phyloP scores from a whole-genome alignment of 176 grass and related monocot species.

The Eragrostis nindensis region DNA sequence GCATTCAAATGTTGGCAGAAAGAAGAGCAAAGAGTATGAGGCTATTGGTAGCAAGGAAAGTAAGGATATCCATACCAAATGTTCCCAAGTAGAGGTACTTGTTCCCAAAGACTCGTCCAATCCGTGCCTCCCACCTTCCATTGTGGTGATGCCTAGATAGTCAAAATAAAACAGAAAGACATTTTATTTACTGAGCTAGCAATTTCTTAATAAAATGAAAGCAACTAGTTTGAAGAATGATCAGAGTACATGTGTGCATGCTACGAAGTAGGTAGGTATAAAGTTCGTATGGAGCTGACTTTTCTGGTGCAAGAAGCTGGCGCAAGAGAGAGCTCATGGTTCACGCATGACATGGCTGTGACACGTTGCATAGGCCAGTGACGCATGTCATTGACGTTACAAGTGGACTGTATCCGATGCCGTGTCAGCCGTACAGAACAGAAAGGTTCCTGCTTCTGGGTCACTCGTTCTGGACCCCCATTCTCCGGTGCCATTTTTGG shows the following conservation, averaged over 20 bases:
- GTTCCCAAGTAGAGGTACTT: slow-evolving; percentile 97
- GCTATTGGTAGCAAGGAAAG: background rate
- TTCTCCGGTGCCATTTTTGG: slow-evolving; percentile 14
- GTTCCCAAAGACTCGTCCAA: slow-evolving; percentile 78
- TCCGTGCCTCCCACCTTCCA: slow-evolving; percentile 91
- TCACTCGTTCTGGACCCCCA: slow-evolving; percentile 22
- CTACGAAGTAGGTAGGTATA: background rate
- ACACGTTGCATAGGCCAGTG: slow-evolving; percentile 19
- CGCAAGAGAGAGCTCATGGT: background rate
- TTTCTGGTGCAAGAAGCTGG: background rate
- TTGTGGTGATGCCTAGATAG: slow-evolving; percentile 85
- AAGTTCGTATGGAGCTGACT: background rate
- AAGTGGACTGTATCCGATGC: slow-evolving; percentile 23
- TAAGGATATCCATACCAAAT: slow-evolving; percentile 56
- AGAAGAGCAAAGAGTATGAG: slow-evolving; percentile 40
- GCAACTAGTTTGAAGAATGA: too few species aligned
- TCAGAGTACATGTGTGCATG: too few species aligned
- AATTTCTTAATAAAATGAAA: too few species aligned
- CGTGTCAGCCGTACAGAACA: slow-evolving; percentile 31
- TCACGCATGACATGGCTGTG: slow-evolving; percentile 24
- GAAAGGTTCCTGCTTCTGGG: slow-evolving; percentile 11
- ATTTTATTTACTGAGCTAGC: too few species aligned
- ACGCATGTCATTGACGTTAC: slow-evolving; percentile 34
- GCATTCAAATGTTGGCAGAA: slow-evolving; percentile 41
- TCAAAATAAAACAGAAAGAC: background rate